Conservation (phyloP, 2,329 filamentous ascomycete species). For the Penicillium olsonii region DNA sequence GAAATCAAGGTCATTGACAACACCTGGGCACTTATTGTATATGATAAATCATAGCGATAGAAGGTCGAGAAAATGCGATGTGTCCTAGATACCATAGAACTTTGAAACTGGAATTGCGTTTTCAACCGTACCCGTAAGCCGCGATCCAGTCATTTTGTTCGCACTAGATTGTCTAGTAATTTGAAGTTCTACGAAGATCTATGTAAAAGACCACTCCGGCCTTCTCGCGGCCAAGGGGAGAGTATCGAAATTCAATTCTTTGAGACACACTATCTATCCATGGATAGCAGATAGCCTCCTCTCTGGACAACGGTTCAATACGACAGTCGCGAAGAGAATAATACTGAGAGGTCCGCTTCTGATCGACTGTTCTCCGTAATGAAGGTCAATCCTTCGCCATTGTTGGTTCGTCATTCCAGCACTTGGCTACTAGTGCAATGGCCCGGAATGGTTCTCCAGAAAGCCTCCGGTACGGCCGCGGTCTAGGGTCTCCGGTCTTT, state of each 20-base stretch:
- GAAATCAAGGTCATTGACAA: background rate
- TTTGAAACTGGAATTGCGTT: constrained; percentile 17
- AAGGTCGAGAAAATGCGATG: constrained; percentile 1
- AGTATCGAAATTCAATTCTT: too few species aligned
- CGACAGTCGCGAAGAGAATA: too few species aligned
- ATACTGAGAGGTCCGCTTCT: constrained; percentile 7
- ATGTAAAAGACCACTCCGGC: too few species aligned
- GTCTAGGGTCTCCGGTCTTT: constrained; percentile 26
- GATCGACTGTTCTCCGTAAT: constrained; percentile 22
- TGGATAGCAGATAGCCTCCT: too few species aligned
- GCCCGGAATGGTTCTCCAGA: constrained; percentile 18
- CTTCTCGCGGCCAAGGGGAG: too few species aligned
- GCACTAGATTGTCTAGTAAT: constrained; percentile 17
- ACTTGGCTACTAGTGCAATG: constrained; percentile 18
- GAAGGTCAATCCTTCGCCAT: constrained; percentile 8
- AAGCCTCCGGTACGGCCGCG: constrained; percentile 30
- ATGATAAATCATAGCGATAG: background rate
- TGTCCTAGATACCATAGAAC: background rate
- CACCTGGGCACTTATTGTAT: background rate
- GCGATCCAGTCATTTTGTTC: constrained; percentile 31
- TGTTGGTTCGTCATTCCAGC: constrained; percentile 22
- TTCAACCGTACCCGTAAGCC: constrained; percentile 19
- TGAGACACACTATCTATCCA: too few species aligned
- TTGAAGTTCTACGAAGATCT: constrained; percentile 12
- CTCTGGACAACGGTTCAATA: too few species aligned